These are phyloP conservation scores for Globisporangium perplexum DNA, from an alignment of 352 stramenopile genomes.

Conservation along the genomic window DNA sequence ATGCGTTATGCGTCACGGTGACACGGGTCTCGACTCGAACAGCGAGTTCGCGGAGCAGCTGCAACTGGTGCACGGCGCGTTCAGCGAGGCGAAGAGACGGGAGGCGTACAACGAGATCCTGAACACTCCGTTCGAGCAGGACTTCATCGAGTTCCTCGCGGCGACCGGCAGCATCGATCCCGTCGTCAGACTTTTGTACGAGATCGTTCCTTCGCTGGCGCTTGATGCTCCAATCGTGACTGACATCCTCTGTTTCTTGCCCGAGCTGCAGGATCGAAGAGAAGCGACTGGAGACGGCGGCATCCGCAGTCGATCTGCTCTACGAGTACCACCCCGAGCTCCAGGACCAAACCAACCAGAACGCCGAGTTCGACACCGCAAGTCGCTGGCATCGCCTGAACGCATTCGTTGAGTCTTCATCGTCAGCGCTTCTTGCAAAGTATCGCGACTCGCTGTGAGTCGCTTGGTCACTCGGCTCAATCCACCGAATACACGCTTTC, in stretches of 20 bases:
- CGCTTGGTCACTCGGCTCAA: too few species aligned
- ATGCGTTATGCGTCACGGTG: conserved; percentile 18
- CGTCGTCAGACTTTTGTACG: conserved; percentile 17
- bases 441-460: conserved; percentile 13
- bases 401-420: conserved; percentile 16
- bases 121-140: conserved; percentile 30
- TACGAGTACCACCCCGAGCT: conserved; percentile 28
- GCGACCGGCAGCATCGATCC: conserved; percentile 21
- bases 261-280: conserved; percentile 22
- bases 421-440: conserved; percentile 12
- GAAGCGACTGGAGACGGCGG: conserved; percentile 30
- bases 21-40: conserved; percentile 3
- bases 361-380: neutral
- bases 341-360: too few species aligned
- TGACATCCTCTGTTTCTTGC: conserved; percentile 1
- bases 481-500: too few species aligned
- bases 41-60: conserved; percentile 28
- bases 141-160: conserved; percentile 44
- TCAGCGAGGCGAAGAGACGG: conserved; percentile 28
- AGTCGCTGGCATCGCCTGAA: conserved; percentile 13
- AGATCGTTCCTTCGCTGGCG: neutral
- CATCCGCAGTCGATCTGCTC: conserved; percentile 28
- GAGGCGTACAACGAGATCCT: conserved; percentile 20
- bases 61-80: conserved; percentile 30
- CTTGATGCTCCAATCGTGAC: neutral